Evolutionary conservation across 805 yeast genomes (phyloP).

Genomic region (Kodamaea laetipori): DNA sequence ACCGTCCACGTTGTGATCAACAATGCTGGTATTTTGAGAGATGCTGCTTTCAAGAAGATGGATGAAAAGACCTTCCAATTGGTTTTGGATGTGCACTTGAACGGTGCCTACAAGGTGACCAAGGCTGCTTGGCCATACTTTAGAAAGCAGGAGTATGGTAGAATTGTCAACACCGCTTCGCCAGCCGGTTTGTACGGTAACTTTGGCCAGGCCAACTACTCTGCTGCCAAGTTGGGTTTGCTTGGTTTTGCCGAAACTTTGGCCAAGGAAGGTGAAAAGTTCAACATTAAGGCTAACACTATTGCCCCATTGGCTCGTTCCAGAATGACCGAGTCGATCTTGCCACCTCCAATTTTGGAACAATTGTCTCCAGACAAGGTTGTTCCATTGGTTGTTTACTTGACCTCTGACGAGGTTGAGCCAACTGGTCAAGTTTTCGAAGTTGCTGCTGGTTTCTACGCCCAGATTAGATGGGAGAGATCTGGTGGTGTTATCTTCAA

Average conservation of each 20-base stretch:
- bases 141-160: conserved; percentile 81
- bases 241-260: conserved; percentile 92
- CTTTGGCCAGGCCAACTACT: conserved; percentile 94
- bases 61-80: conserved; percentile 72
- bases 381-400: conserved; percentile 85
- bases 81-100: conserved; percentile 84
- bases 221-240: conserved; percentile 88
- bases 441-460: conserved; percentile 91
- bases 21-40: conserved; percentile 95
- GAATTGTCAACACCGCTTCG: conserved; percentile 90
- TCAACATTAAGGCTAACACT: conserved; percentile 80
- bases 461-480: conserved; percentile 94
- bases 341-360: conserved; percentile 83
- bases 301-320: conserved; percentile 96
- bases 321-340: conserved; percentile 89
- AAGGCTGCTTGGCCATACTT: conserved; percentile 92
- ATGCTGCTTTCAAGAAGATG: conserved; percentile 85
- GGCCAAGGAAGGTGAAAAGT: conserved; percentile 88
- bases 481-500: conserved; percentile 82
- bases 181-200: conserved; percentile 97
- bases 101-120: conserved; percentile 83
- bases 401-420: conserved; percentile 62
- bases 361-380: conserved; percentile 83
- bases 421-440: conserved; percentile 81
- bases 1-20: conserved; percentile 85